Evolutionary conservation across 2,329 filamentous ascomycete species (phyloP).

Genomic region (Emmonsiellopsis sp.): DNA sequence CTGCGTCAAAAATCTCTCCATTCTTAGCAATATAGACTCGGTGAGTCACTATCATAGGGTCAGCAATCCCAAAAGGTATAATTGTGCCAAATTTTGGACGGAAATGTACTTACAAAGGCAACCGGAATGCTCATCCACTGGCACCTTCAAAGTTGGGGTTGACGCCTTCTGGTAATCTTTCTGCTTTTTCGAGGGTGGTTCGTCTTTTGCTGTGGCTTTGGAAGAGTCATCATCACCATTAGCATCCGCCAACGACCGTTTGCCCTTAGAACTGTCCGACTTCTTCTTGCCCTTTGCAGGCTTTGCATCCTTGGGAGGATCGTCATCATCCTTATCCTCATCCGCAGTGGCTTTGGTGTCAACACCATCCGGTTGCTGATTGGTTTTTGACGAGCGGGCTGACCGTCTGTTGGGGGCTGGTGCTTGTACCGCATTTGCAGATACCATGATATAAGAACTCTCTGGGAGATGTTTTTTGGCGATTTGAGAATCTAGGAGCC

Average conservation of each 20-base stretch:
- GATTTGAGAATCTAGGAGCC: constrained; percentile 51
- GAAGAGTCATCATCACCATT: constrained; percentile 12
- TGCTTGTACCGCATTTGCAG: constrained; percentile 5
- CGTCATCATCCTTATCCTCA: constrained; percentile 3
- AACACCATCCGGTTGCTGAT: background rate
- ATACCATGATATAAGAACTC: constrained; percentile 26
- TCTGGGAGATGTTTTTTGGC: constrained; percentile 34
- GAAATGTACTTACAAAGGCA: constrained; percentile 14
- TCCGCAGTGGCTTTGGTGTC: background rate
- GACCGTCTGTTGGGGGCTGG: background rate
- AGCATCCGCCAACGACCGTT: constrained; percentile 15
- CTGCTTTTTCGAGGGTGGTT: constrained; percentile 25
- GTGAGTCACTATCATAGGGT: constrained; percentile 9
- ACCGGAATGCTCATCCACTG: constrained; percentile 39
- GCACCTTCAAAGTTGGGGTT: constrained; percentile 29
- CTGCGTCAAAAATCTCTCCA: constrained; percentile 66
- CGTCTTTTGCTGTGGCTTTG: constrained; percentile 16
- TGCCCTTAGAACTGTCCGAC: constrained; percentile 17
- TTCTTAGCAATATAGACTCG: constrained; percentile 57
- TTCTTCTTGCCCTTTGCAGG: constrained; percentile 23
- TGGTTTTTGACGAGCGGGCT: background rate
- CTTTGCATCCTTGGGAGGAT: constrained; percentile 17
- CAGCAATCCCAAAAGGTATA: background rate
- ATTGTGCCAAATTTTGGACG: background rate
- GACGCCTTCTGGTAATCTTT: constrained; percentile 31